Percentiles rank a stretch among this genome's conserved stretches.
Conservation (phyloP, 2,329 filamentous ascomycete genomes). For the Arthrobotrys sphaeroides region DNA sequence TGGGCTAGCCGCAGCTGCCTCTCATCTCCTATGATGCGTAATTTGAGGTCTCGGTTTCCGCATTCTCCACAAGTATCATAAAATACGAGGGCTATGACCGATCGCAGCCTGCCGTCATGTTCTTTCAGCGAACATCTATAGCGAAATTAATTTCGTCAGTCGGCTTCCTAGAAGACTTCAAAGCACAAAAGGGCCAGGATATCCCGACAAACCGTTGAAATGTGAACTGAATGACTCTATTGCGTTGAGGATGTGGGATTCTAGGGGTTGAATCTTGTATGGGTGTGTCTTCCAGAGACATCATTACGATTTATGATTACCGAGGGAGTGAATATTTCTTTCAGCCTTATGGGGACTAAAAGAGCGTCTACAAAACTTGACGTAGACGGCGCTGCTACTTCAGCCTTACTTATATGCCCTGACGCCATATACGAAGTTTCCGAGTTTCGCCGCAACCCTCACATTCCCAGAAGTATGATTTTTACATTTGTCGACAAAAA, state of each 20-base stretch:
- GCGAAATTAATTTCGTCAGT: background rate
- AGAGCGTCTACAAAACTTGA: slow-evolving; percentile 19
- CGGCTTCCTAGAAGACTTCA: background rate
- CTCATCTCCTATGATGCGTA: slow-evolving; percentile 23
- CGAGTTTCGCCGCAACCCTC: background rate
- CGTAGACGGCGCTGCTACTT: slow-evolving; percentile 25
- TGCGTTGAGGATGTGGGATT: background rate
- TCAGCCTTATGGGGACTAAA: slow-evolving; percentile 12
- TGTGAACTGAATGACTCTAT: background rate
- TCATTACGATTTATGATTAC: slow-evolving; percentile 2
- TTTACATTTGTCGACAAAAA: slow-evolving; percentile 17
- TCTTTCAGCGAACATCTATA: slow-evolving; percentile 36
- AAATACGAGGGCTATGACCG: slow-evolving; percentile 19
- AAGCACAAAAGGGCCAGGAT: background rate
- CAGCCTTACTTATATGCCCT: slow-evolving; percentile 43
- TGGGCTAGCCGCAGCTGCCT: background rate
- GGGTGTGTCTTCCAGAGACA: background rate
- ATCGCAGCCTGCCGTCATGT: slow-evolving; percentile 2
- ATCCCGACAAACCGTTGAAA: slow-evolving; percentile 27
- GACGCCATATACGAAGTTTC: slow-evolving; percentile 23
- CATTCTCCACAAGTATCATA: slow-evolving; percentile 18
- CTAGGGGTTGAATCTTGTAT: background rate
- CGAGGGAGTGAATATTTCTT: background rate
- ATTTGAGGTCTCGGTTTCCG: slow-evolving; percentile 14
- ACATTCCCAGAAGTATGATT: background rate